A percentile compares a stretch with the other conserved stretches of the same genome.
phyloP scores from a whole-genome alignment of 2,329 filamentous ascomycete species.

The Teratosphaeria gauchensis region DNA sequence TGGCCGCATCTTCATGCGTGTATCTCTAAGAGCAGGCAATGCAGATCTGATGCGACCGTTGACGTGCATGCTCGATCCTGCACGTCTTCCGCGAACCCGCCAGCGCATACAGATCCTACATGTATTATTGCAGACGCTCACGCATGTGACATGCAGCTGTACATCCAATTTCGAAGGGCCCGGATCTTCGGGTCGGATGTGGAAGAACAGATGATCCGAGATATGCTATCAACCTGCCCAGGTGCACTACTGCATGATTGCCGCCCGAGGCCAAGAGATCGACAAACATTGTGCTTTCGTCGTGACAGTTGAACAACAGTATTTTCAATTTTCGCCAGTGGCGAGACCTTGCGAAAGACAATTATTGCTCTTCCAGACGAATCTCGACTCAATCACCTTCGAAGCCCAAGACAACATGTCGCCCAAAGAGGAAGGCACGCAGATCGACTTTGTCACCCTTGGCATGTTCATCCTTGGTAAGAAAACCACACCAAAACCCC shows the following conservation, averaged over 20 bases:
- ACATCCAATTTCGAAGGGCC: background rate
- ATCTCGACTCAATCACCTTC: background rate
- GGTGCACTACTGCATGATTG: too few species aligned
- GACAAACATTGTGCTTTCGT: too few species aligned
- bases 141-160: background rate
- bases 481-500: background rate
- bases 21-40: background rate
- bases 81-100: background rate
- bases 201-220: background rate
- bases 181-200: background rate
- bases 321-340: too few species aligned
- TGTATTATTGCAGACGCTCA: background rate
- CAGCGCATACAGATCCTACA: background rate
- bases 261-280: too few species aligned
- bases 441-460: slow-evolving; percentile 49
- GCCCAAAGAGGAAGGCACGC: background rate
- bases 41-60: background rate
- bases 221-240: background rate
- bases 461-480: slow-evolving; percentile 57
- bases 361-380: too few species aligned
- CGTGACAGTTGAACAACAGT: too few species aligned
- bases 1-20: background rate
- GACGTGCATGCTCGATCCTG: background rate
- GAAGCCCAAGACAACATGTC: background rate
- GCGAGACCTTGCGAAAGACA: too few species aligned